These are phyloP conservation scores for Dactylellina cionopaga DNA, from an alignment of 2,329 filamentous ascomycete genomes.

Conservation along the genomic window DNA sequence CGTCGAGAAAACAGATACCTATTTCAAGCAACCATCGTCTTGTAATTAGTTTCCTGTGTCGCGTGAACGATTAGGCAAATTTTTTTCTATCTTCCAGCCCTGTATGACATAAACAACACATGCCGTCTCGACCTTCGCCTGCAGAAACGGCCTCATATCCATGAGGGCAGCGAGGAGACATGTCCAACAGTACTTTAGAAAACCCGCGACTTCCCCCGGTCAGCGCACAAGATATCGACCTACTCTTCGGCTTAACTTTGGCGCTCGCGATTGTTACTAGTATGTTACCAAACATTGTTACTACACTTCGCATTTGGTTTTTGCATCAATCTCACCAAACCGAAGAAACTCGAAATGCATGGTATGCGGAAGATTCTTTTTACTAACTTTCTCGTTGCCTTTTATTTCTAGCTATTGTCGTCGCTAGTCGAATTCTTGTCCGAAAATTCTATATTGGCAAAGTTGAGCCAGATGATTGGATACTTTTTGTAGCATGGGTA, in stretches of 20 bases:
- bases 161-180: background rate
- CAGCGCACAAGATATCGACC: background rate
- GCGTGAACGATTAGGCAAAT: background rate
- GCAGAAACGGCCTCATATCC: background rate
- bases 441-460: slow-evolving; percentile 23
- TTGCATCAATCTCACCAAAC: too few relatives aligned
- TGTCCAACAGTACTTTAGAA: background rate
- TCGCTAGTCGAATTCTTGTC: slow-evolving; percentile 7
- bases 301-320: background rate
- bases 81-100: background rate
- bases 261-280: slow-evolving; percentile 8
- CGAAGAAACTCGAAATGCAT: too few relatives aligned
- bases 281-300: background rate
- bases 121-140: background rate
- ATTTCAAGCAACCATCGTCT: background rate
- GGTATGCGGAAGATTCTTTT: too few relatives aligned
- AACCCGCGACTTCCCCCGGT: background rate
- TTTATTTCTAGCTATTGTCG: slow-evolving; percentile 9
- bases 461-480: slow-evolving; percentile 30
- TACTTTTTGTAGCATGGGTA: slow-evolving; percentile 38
- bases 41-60: too few relatives aligned
- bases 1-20: too few relatives aligned
- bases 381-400: background rate
- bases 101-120: slow-evolving; percentile 27
- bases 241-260: slow-evolving; percentile 13